Evolutionary conservation across 1,284 basidiomycete species (phyloP), one percentile per base, ranked within the genome.

Genomic region (Blastosporella zonata): DNA sequence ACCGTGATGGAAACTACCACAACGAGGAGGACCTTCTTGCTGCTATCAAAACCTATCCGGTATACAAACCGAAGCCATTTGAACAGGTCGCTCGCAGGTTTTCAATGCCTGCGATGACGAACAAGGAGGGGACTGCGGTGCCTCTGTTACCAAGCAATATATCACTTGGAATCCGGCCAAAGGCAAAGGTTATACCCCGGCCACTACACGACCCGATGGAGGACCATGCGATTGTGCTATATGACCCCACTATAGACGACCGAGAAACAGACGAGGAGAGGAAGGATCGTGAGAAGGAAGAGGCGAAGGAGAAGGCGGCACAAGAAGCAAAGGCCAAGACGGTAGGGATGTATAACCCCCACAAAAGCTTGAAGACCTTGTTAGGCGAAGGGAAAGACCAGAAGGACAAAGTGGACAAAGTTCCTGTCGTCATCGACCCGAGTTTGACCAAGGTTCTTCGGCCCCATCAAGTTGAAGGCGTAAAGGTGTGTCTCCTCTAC

Each of bases 381-480:
- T 73, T 99, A 6, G 96, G 96, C 2, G 83, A 86, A 58, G 79
- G 77, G 23, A 78, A 77, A 53, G 81, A 82, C 55, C 84, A 86
- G 71, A 82, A 82, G 61, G 79, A 81, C 59, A 74, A 76, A 49
- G 69, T 71, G 6, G 76, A 81, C 40, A 98, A 97, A 68, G 93
- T 99, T 0, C 90, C 97, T 0, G 96, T 99, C 8, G 96, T 99
- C 10, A 94, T 99, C 41, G 94, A 98, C 67, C 96, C 96, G 2
- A 78, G 80, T 36, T 73, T 99, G 23, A 71, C 80, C 40, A 96
- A 93, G 64, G 89, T 95, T 2, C 75, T 99, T 33, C 82, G 96
- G 36, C 97, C 97, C 10, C 97, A 99, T 82, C 96, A 99, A 68
- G 83, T 99, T 15, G 95, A 99, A 65, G 96, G 96, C 55, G 96